These are phyloP conservation scores for Rossbeevera mucosa DNA, from an alignment of 768 basidiomycete species.

Conservation along the genomic window DNA sequence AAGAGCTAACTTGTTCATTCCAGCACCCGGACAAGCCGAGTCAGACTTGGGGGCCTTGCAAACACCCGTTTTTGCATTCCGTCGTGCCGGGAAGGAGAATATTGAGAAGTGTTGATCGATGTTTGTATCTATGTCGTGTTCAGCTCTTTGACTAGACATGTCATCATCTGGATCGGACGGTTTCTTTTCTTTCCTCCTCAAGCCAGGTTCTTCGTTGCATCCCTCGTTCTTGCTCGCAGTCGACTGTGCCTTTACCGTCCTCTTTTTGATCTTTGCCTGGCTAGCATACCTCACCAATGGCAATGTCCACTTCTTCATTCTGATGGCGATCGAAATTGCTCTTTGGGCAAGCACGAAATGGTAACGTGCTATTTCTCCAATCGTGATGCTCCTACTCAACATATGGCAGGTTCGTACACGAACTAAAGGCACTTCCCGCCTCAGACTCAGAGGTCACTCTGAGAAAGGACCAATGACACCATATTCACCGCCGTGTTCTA, in stretches of 20 bases:
- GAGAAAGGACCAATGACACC: conserved; percentile 25
- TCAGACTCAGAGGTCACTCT: conserved; percentile 9
- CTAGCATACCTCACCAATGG: conserved; percentile 59
- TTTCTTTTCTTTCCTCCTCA: conserved; percentile 59
- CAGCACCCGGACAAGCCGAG: conserved; percentile 8
- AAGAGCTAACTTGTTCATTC: background rate
- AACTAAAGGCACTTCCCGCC: conserved; percentile 42
- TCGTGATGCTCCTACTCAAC: conserved; percentile 5
- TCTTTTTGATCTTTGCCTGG: conserved; percentile 55
- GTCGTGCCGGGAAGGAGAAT: conserved; percentile 7
- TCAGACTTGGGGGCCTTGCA: background rate
- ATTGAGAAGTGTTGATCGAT: conserved; percentile 8
- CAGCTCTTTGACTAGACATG: conserved; percentile 9
- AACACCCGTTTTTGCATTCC: conserved; percentile 8
- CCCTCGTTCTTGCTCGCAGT: conserved; percentile 62
- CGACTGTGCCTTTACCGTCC: conserved; percentile 53
- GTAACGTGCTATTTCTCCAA: conserved; percentile 37
- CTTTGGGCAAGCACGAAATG: conserved; percentile 83
- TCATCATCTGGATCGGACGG: conserved; percentile 18
- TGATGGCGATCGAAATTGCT: conserved; percentile 60
- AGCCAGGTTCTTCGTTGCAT: conserved; percentile 72
- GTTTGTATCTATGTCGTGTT: conserved; percentile 12
- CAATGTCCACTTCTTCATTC: conserved; percentile 61
- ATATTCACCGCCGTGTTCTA: conserved; percentile 42
- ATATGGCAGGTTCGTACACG: conserved; percentile 58